These are phyloP conservation scores for Acanthochlamys bracteata DNA, from an alignment of 106 monocot species.

Conservation along the genomic window DNA sequence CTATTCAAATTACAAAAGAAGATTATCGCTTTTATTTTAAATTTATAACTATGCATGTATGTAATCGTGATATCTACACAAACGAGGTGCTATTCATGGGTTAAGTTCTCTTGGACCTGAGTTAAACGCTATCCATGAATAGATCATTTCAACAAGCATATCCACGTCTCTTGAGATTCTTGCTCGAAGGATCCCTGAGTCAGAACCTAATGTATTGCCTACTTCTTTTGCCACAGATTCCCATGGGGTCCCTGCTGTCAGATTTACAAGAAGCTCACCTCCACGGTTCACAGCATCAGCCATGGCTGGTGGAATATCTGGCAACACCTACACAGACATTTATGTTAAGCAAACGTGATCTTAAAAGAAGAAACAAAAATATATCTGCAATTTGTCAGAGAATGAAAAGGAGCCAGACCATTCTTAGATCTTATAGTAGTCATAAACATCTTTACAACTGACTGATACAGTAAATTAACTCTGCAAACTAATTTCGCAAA, in stretches of 20 bases:
- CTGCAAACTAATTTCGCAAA: too few relatives aligned
- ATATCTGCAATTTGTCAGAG: too few relatives aligned
- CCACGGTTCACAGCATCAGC: slow-evolving; percentile 79
- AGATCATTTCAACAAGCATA: slow-evolving; percentile 50
- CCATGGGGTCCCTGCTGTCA: slow-evolving; percentile 79
- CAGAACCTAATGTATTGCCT: slow-evolving; percentile 41
- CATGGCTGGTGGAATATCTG: slow-evolving; percentile 87
- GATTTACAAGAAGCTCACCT: slow-evolving; percentile 60
- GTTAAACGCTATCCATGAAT: slow-evolving; percentile 63
- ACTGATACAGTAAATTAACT: too few relatives aligned
- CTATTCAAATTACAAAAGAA: too few relatives aligned
- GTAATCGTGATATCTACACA: too few relatives aligned
- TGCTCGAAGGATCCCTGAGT: slow-evolving; percentile 43
- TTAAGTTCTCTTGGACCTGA: slow-evolving; percentile 29
- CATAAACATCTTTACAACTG: too few relatives aligned
- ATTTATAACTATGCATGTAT: too few relatives aligned
- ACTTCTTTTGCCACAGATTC: slow-evolving; percentile 82
- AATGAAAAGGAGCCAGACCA: too few relatives aligned
- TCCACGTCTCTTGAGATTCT: slow-evolving; percentile 61
- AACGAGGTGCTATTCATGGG: slow-evolving; percentile 9
- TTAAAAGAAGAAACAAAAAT: too few relatives aligned
- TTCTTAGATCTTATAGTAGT: too few relatives aligned
- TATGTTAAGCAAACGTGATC: too few relatives aligned
- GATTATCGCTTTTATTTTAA: too few relatives aligned
- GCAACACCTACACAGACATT: slow-evolving; percentile 36